Percentiles rank a stretch among this genome's conserved stretches.
Conservation (phyloP, 495 filamentous ascomycete species). For the Talaromyces thailandensis region DNA sequence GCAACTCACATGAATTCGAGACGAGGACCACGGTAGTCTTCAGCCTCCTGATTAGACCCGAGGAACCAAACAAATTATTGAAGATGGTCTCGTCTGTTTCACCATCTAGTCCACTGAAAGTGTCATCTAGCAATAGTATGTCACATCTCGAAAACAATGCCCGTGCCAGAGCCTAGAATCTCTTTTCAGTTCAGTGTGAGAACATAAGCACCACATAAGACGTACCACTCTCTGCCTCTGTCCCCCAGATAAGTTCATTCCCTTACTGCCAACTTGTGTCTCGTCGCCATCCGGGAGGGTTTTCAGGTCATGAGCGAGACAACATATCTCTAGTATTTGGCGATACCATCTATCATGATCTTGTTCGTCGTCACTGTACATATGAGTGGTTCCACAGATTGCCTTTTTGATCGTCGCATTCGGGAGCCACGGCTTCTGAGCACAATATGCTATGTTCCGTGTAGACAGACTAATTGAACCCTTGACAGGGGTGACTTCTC, state of each 20-base stretch:
- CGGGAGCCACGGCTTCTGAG: constrained; percentile 30
- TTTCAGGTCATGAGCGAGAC: constrained; percentile 36
- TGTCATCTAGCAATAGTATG: constrained; percentile 36
- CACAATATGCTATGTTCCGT: constrained; percentile 27
- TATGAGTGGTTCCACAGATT: constrained; percentile 20
- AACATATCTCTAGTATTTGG: constrained; percentile 35
- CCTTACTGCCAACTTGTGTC: constrained; percentile 40
- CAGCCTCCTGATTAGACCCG: constrained; percentile 24
- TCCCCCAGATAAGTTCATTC: constrained; percentile 45
- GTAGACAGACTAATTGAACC: constrained; percentile 17
- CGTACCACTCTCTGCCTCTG: constrained; percentile 43
- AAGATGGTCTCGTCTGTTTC: constrained; percentile 35
- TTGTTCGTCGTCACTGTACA: constrained; percentile 11
- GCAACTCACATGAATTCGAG: constrained; percentile 18
- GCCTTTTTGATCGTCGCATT: constrained; percentile 28
- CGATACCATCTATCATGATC: constrained; percentile 32
- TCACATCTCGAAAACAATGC: constrained; percentile 29
- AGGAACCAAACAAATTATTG: constrained; percentile 27
- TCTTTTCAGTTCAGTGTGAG: not conserved
- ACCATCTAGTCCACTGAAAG: constrained; percentile 40
- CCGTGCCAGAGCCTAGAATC: constrained; percentile 27
- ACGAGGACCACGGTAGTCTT: constrained; percentile 11
- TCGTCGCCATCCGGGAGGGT: constrained; percentile 34
- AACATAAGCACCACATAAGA: not conserved
- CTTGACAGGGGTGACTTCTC: constrained; percentile 25